phyloP scores from a whole-genome alignment of 495 filamentous ascomycete genomes.

The Aspergillus egyptiacus region DNA sequence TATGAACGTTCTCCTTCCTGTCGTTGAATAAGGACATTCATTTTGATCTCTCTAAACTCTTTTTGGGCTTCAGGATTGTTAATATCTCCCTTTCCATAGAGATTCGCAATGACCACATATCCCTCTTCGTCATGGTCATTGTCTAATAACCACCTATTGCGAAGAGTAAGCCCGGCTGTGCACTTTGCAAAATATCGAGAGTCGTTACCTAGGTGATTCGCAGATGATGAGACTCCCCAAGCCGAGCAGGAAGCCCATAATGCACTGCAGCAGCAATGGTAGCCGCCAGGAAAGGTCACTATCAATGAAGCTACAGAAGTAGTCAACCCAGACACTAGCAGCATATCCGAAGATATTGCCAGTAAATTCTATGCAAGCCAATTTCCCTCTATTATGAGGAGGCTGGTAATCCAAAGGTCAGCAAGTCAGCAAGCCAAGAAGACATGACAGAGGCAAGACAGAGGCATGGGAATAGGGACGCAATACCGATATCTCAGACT shows the following conservation, averaged over 20 bases:
- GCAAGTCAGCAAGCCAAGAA: no score
- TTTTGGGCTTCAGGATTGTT: slow-evolving; percentile 85
- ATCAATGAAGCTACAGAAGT: slow-evolving; percentile 87
- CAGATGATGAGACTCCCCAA: slow-evolving; percentile 86
- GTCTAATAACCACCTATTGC: slow-evolving; percentile 81
- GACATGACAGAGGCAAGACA: no score
- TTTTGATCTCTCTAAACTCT: slow-evolving; percentile 97
- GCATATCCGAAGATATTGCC: slow-evolving; percentile 95
- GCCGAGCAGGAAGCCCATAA: slow-evolving; percentile 83
- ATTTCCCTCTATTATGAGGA: slow-evolving; percentile 88
- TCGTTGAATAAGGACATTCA: slow-evolving; percentile 86
- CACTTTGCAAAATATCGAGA: background rate
- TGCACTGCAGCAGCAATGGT: slow-evolving; percentile 85
- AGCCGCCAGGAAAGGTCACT: slow-evolving; percentile 85
- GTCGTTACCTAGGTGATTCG: slow-evolving; percentile 83
- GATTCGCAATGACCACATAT: slow-evolving; percentile 94
- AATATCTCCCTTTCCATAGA: slow-evolving; percentile 92
- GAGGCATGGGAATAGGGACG: background rate
- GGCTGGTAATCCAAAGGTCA: slow-evolving; percentile 43
- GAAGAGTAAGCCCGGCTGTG: background rate
- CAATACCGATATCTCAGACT: slow-evolving; percentile 75
- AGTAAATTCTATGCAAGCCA: slow-evolving; percentile 97
- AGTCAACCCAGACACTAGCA: slow-evolving; percentile 97
- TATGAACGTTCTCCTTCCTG: slow-evolving; percentile 94
- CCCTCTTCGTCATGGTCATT: slow-evolving; percentile 98